Conservation (phyloP, 257 asterid genomes). For the Solanum pimpinellifolium region DNA sequence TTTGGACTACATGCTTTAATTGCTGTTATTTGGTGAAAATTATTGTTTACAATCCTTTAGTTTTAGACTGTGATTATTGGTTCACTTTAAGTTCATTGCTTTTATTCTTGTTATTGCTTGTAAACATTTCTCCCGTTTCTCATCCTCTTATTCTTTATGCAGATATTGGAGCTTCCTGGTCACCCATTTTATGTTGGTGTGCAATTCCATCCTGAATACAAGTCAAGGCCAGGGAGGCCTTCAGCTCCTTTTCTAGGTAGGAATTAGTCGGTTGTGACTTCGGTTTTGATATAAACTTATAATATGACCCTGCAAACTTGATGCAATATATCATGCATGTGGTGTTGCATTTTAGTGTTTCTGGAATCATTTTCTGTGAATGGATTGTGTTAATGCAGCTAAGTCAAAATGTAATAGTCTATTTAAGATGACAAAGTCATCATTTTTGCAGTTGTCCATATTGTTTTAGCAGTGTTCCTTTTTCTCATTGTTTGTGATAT, state of each 20-base stretch:
- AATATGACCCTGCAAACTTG: neutral
- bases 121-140: neutral
- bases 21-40: neutral
- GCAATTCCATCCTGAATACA: constrained; percentile 9
- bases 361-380: neutral
- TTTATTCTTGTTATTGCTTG: neutral
- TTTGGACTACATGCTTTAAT: neutral
- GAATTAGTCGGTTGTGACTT: neutral
- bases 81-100: neutral
- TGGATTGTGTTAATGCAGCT: neutral
- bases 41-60: neutral
- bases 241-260: constrained; percentile 3
- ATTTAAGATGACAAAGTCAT: neutral
- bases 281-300: neutral
- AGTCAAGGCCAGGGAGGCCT: constrained; percentile 7
- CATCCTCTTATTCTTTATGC: neutral
- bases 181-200: constrained; percentile 5
- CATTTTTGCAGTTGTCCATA: neutral
- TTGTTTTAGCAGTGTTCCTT: neutral
- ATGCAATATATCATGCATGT: neutral
- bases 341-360: neutral
- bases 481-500: neutral
- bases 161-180: constrained; percentile 4
- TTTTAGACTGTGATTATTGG: neutral
- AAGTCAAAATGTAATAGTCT: neutral